phyloP scores from a whole-genome alignment of 495 filamentous ascomycete genomes.

The Neurospora discreta region DNA sequence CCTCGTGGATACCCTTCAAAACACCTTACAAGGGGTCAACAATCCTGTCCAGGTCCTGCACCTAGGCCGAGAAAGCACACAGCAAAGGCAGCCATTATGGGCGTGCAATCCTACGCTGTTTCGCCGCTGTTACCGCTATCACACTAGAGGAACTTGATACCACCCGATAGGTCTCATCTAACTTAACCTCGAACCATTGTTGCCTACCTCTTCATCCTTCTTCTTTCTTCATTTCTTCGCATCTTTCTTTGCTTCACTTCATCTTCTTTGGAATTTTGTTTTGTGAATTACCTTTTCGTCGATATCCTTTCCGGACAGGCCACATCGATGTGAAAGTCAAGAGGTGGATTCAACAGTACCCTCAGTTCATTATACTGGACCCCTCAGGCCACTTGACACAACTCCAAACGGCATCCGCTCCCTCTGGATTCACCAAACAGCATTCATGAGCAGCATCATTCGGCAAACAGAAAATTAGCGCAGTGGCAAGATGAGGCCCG shows the following conservation, averaged over 20 bases:
- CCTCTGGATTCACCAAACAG: background rate
- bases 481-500: slow-evolving; percentile 3
- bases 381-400: background rate
- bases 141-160: background rate
- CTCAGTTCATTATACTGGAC: background rate
- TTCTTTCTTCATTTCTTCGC: background rate
- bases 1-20: background rate
- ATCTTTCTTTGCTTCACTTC: background rate
- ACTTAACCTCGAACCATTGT: background rate
- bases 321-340: background rate
- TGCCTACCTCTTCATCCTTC: background rate
- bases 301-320: background rate
- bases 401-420: background rate
- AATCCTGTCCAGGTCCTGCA: background rate
- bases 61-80: background rate
- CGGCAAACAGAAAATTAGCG: background rate
- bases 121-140: background rate
- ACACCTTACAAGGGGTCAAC: background rate
- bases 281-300: background rate
- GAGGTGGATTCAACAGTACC: background rate
- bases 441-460: background rate
- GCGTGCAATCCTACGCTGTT: background rate
- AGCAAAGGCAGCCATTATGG: background rate
- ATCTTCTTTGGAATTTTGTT: background rate
- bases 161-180: background rate